Percentiles rank a stretch among this genome's conserved stretches.
phyloP scores from a whole-genome alignment of 139 green algal genomes.

The Tetraselmis striata region DNA sequence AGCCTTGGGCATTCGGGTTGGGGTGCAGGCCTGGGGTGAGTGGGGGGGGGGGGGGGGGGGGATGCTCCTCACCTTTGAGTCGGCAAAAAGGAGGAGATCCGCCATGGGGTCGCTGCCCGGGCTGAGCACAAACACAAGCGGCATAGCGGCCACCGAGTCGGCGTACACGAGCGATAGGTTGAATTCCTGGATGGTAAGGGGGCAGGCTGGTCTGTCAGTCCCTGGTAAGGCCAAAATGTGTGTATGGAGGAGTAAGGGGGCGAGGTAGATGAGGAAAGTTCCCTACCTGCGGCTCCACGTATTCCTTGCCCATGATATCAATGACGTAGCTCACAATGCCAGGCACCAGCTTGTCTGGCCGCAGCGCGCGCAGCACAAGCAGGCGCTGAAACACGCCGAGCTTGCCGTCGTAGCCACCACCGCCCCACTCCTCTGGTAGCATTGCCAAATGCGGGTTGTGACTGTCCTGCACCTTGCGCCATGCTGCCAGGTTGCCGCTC shows the following conservation, averaged over 20 bases:
- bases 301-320: constrained; percentile 18
- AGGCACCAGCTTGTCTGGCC: constrained; percentile 41
- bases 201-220: too few species aligned
- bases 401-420: constrained; percentile 2
- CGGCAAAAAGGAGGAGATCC: constrained; percentile 64
- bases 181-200: too few species aligned
- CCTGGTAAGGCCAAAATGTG: too few species aligned
- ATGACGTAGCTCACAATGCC: constrained; percentile 23
- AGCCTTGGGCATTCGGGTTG: too few species aligned
- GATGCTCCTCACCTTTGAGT: constrained; percentile 17
- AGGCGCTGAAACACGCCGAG: constrained; percentile 62
- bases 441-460: not conserved
- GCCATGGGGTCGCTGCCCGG: constrained; percentile 61
- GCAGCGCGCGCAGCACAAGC: constrained; percentile 49
- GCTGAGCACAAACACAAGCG: constrained; percentile 74
- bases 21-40: too few species aligned
- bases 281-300: constrained; percentile 27
- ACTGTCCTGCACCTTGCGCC: constrained; percentile 4
- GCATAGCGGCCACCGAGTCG: constrained; percentile 47
- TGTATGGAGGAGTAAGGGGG: too few species aligned
- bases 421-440: constrained; percentile 44
- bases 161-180: constrained; percentile 38
- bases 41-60: too few species aligned
- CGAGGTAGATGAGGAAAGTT: too few species aligned
- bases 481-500: not conserved